Base-by-base conservation (phyloP, 2,329 filamentous ascomycete genomes). In the Colletotrichum cuscutae region DNA sequence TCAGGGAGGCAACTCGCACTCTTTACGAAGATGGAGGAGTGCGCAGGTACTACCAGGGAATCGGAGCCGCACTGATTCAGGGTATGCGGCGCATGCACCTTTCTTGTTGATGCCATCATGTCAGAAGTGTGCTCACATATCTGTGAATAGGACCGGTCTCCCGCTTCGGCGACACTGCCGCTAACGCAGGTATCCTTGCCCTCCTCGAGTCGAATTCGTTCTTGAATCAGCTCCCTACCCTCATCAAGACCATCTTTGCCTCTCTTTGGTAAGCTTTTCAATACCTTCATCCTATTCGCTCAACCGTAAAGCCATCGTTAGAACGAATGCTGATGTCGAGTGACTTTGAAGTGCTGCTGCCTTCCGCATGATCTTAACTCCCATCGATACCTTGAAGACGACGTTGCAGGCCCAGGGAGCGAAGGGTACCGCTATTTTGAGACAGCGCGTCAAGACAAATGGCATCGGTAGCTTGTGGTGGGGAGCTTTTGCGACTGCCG, bases 361-460 rank as follows among this genome's bases (percentile, higher is more conserved):
- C 1, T 87, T 87, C 74, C 82, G 85, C 37, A 86, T 87, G 80
- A 80, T 86, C 5, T 78, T 87, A 5, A 87, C 85, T 0, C 85
- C 85, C 4, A 83, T 87, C 46, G 85, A 87, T 68, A 87, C 85
- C 0, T 78, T 87, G n/a, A 87, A 87, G 75, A 87, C 85, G 0
- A 87, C 85, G 0, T 83, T 87, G 1, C 85, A 87, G 74, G 84
- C 85, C 0, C 85, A 87, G 69, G 85, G 85, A 0, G 74, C 82
- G 1, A 79, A 82, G 1, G 85, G 85, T 1, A 86, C 84, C 0
- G 76, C 79, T 0, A 74, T 87, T 3, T 80, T 87, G 7, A 82
- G 85, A 12, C 83, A 82, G 56, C 83, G 85, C 1, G 80, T 87
- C 75, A 86, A 84, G 76, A 80, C 79, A 0, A 77, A 87, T 24